These are phyloP conservation scores for Talaromyces atroroseus DNA, from an alignment of 2,329 filamentous ascomycete genomes.

Conservation along the genomic window DNA sequence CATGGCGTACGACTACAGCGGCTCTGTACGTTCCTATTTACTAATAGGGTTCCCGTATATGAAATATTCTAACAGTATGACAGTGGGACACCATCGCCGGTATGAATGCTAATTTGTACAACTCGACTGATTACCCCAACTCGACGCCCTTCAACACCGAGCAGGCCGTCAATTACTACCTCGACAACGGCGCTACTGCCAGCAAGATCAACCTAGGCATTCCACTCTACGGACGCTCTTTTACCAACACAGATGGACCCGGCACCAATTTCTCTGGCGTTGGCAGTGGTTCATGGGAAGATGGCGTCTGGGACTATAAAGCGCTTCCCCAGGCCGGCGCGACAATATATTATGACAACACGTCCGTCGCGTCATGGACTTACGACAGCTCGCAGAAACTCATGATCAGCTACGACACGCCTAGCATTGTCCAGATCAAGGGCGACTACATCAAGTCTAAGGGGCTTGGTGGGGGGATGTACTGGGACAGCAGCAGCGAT, in stretches of 20 bases:
- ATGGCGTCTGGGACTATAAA: conserved; percentile 78
- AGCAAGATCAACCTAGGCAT: conserved; percentile 82
- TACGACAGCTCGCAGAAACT: conserved; percentile 56
- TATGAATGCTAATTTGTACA: conserved; percentile 62
- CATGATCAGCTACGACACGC: conserved; percentile 70
- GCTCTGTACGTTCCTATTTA: conserved; percentile 1
- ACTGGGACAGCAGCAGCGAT: conserved; percentile 87
- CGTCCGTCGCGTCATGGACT: conserved; percentile 60
- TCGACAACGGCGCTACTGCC: conserved; percentile 55
- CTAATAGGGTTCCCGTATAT: neutral
- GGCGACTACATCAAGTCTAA: conserved; percentile 63
- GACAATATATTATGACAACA: conserved; percentile 54
- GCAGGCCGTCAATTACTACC: conserved; percentile 66
- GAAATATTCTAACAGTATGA: neutral
- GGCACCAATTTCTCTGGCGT: conserved; percentile 66
- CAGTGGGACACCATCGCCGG: conserved; percentile 12
- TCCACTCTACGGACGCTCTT: conserved; percentile 86
- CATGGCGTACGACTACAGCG: conserved; percentile 77
- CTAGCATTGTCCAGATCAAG: conserved; percentile 45
- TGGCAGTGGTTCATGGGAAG: conserved; percentile 65
- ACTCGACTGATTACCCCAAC: conserved; percentile 50
- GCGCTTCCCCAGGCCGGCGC: conserved; percentile 65
- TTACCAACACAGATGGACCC: conserved; percentile 69
- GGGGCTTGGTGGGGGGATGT: conserved; percentile 85
- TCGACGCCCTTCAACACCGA: conserved; percentile 75